Conservation (phyloP, 495 filamentous ascomycete species). For the Aspergillus panamensis region DNA sequence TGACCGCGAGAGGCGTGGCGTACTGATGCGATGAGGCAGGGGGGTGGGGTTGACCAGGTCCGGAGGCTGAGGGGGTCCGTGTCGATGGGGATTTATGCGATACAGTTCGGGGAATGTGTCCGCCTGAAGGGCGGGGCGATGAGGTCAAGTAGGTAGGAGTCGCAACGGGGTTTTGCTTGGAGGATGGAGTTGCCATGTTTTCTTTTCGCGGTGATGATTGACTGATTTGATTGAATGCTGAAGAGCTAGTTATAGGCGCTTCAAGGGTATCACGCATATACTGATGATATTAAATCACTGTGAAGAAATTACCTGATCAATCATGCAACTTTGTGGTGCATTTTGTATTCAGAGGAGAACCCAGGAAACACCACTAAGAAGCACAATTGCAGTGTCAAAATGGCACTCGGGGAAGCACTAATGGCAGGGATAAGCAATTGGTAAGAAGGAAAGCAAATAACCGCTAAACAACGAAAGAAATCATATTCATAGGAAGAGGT, state of each 20-base stretch:
- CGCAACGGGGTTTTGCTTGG: constrained; percentile 40
- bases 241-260: neutral
- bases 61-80: constrained; percentile 41
- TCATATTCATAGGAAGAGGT: neutral
- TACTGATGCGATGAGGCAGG: constrained; percentile 38
- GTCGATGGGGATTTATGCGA: constrained; percentile 46
- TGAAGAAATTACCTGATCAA: neutral
- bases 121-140: constrained; percentile 41
- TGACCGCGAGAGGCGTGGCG: constrained; percentile 40
- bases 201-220: neutral
- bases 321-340: neutral
- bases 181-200: constrained; percentile 46
- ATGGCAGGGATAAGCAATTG: neutral
- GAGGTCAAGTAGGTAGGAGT: constrained; percentile 48
- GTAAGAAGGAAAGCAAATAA: neutral
- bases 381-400: neutral
- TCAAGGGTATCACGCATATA: constrained; percentile 13
- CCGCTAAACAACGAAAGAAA: neutral
- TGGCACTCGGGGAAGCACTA: neutral
- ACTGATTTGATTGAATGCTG: neutral
- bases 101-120: constrained; percentile 38
- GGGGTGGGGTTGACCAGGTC: constrained; percentile 29
- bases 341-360: neutral
- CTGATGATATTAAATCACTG: neutral
- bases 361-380: neutral